Evolutionary conservation across 192 early-diverging fungal species (phyloP), one percentile per base, ranked within the genome.

Genomic region (Phycomyces nitens): DNA sequence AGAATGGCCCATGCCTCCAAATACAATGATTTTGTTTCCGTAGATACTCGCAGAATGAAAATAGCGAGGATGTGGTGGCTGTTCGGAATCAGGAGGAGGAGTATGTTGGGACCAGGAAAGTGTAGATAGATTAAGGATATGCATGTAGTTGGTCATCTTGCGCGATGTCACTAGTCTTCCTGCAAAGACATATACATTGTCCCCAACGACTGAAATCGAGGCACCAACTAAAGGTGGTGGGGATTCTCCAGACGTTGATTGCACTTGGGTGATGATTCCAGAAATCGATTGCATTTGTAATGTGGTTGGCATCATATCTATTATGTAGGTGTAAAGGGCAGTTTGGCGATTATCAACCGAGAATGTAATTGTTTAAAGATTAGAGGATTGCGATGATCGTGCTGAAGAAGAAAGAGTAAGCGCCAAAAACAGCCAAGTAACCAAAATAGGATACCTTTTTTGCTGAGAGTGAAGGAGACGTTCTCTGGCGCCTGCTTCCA

Each of bases 1-100:
- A 58, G 87, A 70, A 68, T 86, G 81, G 5, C 90, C 89, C 90
- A 92, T 92, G 7, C 90, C 90, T 40, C 90, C 90, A 78, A 90
- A 92, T 27, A 88, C 80, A 7, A 90, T 72, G 18, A 92, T 71
- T 57, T 77, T 68, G 43, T 88, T 86, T 64, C 80, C 74, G 65
- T 88, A 87, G 24, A 83, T 80, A 57, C 86, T 90, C 56, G 86
- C 83, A 12, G 89, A 89, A 72, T 92, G 89, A 71, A 92, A 92
- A 47, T 89, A 92, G 24, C 89, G 80, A 38, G 85, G 75, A 15
- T 74, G 66, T 24, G 82, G 82, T 14, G 79, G 76, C 39, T 73
- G 67, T 20, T 77, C 75, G 16, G 71, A 62, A 54, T 77, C 70
- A 1, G 65, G 50, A 12, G 74, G 49, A 27, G 71, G 71, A n/a